Evolutionary conservation across 768 basidiomycete species (phyloP), one percentile per base, ranked within the genome.

Genomic region (Chalciporus piperatus): DNA sequence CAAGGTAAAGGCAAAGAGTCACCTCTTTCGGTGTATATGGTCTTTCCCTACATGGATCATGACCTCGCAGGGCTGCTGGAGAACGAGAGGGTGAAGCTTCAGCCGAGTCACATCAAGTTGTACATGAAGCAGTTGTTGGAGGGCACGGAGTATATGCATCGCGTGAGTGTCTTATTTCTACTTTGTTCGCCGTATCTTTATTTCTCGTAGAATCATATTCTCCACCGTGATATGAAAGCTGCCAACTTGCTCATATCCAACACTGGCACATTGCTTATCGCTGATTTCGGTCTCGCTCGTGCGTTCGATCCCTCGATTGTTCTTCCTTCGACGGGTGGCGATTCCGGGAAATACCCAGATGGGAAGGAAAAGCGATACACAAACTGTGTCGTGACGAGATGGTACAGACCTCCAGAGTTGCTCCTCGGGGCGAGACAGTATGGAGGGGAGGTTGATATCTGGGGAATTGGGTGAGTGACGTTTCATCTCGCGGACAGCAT

Each of bases 41-140:
- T 98, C 38, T 99, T 98, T 63, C 97, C 97, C 0, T 99, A 98
- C 72, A 98, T 98, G 97, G 97, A 98, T 62, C 96, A 99, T 62
- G 97, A 99, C 70, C 82, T 99, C 11, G 93, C 96, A 2, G 97
- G 97, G 3, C 69, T 98, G 35, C 73, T 99, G 53, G 92, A 95
- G 69, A 98, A 98, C 64, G 87, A 90, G 53, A 81, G 88, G 23
- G 94, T 94, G 52, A 86, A 87, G 59, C 74, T 96, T 4, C 80
- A 81, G 45, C 83, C 86, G 8, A 87, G 87, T 59, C 84, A 93
- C 55, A 94, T 98, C 71, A 99, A 98, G 72, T 74, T 96, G 25
- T 96, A 98, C 69, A 91, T 96, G 85, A 87, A 86, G 69, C 97
- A 99, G 66, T 79, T 98, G 23, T 76, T 98, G n/a, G 89, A 95